Base-by-base conservation (phyloP, 192 early-diverging fungal genomes). In the Coemansia brasiliensis region DNA sequence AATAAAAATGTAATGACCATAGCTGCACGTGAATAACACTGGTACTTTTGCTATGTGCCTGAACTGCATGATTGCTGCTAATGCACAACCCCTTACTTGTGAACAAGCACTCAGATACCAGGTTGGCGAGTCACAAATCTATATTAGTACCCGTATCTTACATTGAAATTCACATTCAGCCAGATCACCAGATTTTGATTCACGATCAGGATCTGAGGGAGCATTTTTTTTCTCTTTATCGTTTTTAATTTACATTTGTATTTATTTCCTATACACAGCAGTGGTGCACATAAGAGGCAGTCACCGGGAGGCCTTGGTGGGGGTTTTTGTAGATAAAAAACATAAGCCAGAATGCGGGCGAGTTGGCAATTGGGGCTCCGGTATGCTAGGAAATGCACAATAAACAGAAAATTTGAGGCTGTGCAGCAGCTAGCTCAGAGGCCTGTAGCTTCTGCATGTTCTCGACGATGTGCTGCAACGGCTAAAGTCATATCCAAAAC, bases 261-360 rank as follows among this genome's bases (percentile, higher is more conserved):
- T 1, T 35, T 7, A 9, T 35, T 35, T 35, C 10, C 6, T 35
- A 35, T 10, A 29, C 27, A 35, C 32, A 35, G 32, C 32, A 35
- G 32, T 35, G 32, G 32, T 35, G 32, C 32, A 7, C 32, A 35
- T 35, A 5, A 35, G 32, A 35, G 32, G 32, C 10, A 35, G 32
- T 35, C 32, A 35, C 6, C 32, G 32, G 32, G 32, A 35, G 32
- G 32, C 27, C 10, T 35, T 35, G 3, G 32, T 1, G 32, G 32
- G 32, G 1, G 32, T 5, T 35, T 35, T 35, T 35, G 32, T 35
- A 35, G 10, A 35, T 7, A 35, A 10, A 5, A 49, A n/a, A 15
- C 46, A 45, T 45, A 45, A 39, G 26, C 26, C 24, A 61, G 25
- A 61, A 61, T 40, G 46, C 42, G 40, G 55, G 27, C 55, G 11